Evolutionary conservation across 139 green algal species (phyloP).

Genomic region (Microglena sp.): DNA sequence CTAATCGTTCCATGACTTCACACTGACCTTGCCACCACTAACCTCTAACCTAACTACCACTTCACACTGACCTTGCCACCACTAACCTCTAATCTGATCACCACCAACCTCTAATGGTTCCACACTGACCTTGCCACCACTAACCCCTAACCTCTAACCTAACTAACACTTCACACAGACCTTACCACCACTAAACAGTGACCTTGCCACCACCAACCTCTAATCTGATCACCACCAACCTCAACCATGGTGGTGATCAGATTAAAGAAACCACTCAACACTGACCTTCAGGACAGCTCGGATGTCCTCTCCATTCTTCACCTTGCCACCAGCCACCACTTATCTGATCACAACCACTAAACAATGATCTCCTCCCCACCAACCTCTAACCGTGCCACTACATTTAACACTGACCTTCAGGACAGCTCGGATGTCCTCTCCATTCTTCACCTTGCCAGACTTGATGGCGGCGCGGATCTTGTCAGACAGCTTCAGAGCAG

Average conservation of each 20-base stretch:
- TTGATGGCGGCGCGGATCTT: constrained; percentile 61
- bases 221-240: too few species aligned
- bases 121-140: too few species aligned
- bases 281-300: constrained; percentile 32
- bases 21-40: too few species aligned
- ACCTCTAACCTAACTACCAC: too few species aligned
- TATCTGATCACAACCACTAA: not conserved
- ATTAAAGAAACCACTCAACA: not conserved
- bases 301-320: constrained; percentile 56
- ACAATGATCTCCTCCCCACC: not conserved
- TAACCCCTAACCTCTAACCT: too few species aligned
- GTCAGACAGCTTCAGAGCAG: constrained; percentile 77
- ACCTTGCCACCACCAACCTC: not conserved
- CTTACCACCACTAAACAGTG: not conserved
- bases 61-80: too few species aligned
- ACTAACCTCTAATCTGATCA: too few species aligned
- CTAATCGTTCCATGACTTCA: too few species aligned
- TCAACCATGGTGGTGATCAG: too few species aligned
- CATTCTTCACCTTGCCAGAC: constrained; percentile 57
- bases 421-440: constrained; percentile 37
- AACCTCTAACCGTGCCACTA: too few species aligned
- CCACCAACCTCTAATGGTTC: too few species aligned
- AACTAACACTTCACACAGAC: too few species aligned
- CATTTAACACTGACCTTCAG: constrained; percentile 28
- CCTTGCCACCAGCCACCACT: not conserved